Conservation (phyloP, 73 alveolate species). For the Paraurostyla sp. region DNA sequence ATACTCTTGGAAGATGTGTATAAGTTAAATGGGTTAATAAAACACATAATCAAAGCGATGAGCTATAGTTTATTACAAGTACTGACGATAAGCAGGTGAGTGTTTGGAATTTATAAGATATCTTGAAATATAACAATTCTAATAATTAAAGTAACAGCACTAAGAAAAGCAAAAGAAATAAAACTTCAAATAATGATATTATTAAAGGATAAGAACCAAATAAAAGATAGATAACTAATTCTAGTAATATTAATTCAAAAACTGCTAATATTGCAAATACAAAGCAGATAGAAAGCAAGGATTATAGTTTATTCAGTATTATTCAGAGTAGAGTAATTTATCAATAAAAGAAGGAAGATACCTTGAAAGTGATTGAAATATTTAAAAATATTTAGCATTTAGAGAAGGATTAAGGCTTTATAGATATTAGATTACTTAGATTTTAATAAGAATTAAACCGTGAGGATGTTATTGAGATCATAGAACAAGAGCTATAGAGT, state of each 20-base stretch:
- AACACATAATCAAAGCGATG: no score
- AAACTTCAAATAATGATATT: no score
- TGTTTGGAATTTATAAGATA: not conserved
- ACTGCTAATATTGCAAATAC: not conserved
- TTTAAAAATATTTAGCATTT: no score
- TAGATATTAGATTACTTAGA: not conserved
- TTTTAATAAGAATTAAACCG: not conserved
- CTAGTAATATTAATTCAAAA: not conserved
- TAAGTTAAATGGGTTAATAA: no score
- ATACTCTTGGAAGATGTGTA: no score
- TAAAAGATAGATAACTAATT: not conserved
- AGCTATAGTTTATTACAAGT: conserved; percentile 8
- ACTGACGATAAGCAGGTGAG: not conserved
- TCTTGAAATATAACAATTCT: not conserved
- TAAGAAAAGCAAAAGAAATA: not conserved
- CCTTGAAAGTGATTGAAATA: not conserved
- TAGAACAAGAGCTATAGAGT: not conserved
- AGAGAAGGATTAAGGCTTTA: no score
- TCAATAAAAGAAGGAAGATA: not conserved
- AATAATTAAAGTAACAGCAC: not conserved
- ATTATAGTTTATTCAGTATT: not conserved
- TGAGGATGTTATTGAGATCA: not conserved
- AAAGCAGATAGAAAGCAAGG: no score
- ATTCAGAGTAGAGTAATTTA: not conserved
- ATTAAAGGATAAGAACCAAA: not conserved